Evolutionary conservation across 495 filamentous ascomycete genomes (phyloP), one percentile per base, ranked within the genome.

Genomic region (Daldinia vernicosa): DNA sequence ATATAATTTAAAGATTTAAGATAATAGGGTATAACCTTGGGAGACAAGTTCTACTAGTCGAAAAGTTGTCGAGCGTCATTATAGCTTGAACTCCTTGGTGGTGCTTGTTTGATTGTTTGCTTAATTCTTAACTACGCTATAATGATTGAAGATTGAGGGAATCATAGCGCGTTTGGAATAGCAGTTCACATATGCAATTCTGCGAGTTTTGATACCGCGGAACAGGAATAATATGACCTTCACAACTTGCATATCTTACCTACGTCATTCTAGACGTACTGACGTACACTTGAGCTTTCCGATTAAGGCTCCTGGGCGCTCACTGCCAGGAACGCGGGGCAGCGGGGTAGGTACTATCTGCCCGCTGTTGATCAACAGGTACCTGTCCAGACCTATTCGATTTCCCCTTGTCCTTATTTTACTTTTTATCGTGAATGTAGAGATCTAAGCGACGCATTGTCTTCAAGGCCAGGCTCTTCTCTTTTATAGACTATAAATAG

Each of bases 271-370:
- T 40, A 24, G 19, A 47, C 15, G 40, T 45, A 8, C 9, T 14
- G 19, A 47, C 15, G 40, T 45, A 8, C 9, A 52, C 40, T 51
- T 47, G 32, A 64, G 67, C 60, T 63, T 50, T 53, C 57, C 67
- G 56, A 57, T 61, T 70, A 70, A 65, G 67, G 56, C 50, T 40
- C 22, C n/a, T n/a, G n/a, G n/a, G n/a, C n/a, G n/a, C n/a, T 55
- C 22, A 64, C 40, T 37, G 33, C 28, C 26, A 14, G 53, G 45
- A 30, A 57, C 63, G 70, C 70, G 70, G 70, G 70, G 70, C 65
- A 72, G 70, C 65, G 70, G 70, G 70, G 70, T 72, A 72, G 57
- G 39, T 61, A 30, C 54, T 63, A 58, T 19, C 60, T 51, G 43
- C 40, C 26, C 4, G 26, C 26, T 27, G 26, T 35, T 67, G 69